phyloP scores from a whole-genome alignment of 192 early-diverging fungal genomes.

The Coemansia sp. region DNA sequence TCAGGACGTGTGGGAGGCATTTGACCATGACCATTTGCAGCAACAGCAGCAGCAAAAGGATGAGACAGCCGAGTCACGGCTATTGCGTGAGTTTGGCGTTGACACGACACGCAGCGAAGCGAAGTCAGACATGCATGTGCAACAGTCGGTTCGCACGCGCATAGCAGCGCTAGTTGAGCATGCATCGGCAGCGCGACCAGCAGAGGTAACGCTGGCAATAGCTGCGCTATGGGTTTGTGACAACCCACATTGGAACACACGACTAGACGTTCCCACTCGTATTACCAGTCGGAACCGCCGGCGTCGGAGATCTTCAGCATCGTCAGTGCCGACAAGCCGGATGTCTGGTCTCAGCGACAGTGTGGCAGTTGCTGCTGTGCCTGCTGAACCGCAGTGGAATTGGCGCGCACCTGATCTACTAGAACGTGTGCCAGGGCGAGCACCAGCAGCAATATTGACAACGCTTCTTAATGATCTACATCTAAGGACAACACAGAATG shows the following conservation, averaged over 20 bases:
- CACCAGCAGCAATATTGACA: constrained; percentile 19
- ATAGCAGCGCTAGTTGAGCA: constrained; percentile 31
- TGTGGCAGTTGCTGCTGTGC: not conserved
- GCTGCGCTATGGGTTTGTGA: constrained; percentile 38
- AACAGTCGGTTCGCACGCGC: constrained; percentile 18
- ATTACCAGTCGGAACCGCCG: not conserved
- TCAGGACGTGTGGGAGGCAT: constrained; percentile 42
- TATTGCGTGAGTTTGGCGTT: constrained; percentile 6
- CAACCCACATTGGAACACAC: constrained; percentile 44
- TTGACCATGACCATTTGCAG: constrained; percentile 7
- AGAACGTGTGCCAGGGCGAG: constrained; percentile 34
- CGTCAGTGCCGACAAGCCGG: constrained; percentile 17
- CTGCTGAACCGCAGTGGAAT: constrained; percentile 39
- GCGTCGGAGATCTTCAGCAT: constrained; percentile 17
- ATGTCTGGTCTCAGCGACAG: constrained; percentile 1
- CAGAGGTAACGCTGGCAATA: constrained; percentile 33
- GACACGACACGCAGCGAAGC: not conserved
- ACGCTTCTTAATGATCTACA: constrained; percentile 34
- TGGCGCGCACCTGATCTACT: constrained; percentile 41
- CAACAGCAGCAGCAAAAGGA: not conserved
- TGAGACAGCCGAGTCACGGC: not conserved
- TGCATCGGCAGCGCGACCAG: constrained; percentile 20
- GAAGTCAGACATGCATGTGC: constrained; percentile 8
- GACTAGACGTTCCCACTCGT: constrained; percentile 10
- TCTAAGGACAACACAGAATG: constrained; percentile 15